Evolutionary conservation across 768 basidiomycete genomes (phyloP), one percentile per base, ranked within the genome.

Genomic region (Termitomyces sp.): DNA sequence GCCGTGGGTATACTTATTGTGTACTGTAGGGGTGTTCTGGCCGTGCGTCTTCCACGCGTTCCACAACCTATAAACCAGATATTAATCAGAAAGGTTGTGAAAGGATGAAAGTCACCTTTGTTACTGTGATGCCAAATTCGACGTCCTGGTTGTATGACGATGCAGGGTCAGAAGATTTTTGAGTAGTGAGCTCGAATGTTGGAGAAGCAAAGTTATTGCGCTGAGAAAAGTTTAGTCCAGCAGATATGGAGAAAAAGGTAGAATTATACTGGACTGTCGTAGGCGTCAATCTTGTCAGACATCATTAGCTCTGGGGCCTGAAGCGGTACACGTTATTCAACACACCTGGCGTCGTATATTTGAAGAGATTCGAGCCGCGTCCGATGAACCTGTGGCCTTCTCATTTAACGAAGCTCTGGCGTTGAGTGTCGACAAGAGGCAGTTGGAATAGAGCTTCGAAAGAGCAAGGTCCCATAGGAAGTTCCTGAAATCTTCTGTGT

Each of bases 381-480:
- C 32, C 1, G 32, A 48, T 10, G 47, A 48, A 3, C 9, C 13
- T 4, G 27, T 66, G 2, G 67, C 64, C 42, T 67, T 59, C 6
- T 67, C 66, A 34, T 74, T 74, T 18, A 78, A 50, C 5, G 66
- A 43, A 9, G 72, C 68, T 8, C 80, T 74, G 27, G 80, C 76
- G 51, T 82, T 81, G 26, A 82, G 71, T 4, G 80, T 79, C 5
- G 79, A 81, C 37, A 82, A 63, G 5, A 81, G 68, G 53, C 78
- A 79, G 54, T 81, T 82, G 20, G 77, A 56, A 62, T 82, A 82
- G 8, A 82, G 70, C 53, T 80, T 81, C 2, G 78, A 73, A 14
- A 82, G 67, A 12, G 78, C 70, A 22, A 82, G 68, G 59, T 81
- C 80, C 76, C 77, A 82, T 9, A 80, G 57, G 62, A 82, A 82